Base-by-base conservation (phyloP, 495 filamentous ascomycete species). In the Aspergillus heteromorphus region DNA sequence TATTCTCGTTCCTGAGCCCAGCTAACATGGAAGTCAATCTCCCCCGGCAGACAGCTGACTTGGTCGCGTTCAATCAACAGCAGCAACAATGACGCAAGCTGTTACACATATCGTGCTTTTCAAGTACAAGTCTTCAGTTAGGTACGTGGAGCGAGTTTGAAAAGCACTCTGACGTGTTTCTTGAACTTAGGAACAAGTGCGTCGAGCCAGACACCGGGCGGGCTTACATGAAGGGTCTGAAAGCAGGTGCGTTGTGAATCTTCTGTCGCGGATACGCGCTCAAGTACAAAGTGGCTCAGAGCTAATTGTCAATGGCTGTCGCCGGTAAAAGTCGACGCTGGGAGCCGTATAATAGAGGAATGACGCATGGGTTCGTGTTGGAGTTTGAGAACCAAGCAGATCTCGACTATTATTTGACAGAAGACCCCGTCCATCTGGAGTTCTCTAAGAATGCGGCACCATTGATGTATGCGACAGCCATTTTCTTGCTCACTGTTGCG, bases 321-420 rank as follows among this genome's bases (percentile, higher is more conserved):
- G n/a, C 23, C 30, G 45, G 45, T 14, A 49, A 49, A 14, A 49
- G 31, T 16, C 23, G 45, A 20, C 30, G 45, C 21, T 49, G 45
- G 45, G 45, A 49, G 29, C 23, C 23, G 2, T 49, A 31, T 14
- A 49, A 30, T 17, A 49, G 31, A 16, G 45, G 45, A 49, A 6
- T 31, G 45, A 54, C 55, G 18, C 52, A 58, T 34, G 55, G 40
- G 2, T 55, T 58, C 21, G 55, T 58, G 16, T 18, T 58, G 31
- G 55, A 58, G 25, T 58, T 58, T 41, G 51, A 58, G 52, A 58
- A 58, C 27, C 36, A 36, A 14, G 55, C 13, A n/a, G 55, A 58
- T 40, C 36, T 53, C 11, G 50, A 48, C 8, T 58, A 56, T 36
- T 58, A 58, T 23, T 38, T 54, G 17, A 40, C 19, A 17, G 38